phyloP scores from a whole-genome alignment of 1,139 yeast species.

The Blastobotrys capitulatus region DNA sequence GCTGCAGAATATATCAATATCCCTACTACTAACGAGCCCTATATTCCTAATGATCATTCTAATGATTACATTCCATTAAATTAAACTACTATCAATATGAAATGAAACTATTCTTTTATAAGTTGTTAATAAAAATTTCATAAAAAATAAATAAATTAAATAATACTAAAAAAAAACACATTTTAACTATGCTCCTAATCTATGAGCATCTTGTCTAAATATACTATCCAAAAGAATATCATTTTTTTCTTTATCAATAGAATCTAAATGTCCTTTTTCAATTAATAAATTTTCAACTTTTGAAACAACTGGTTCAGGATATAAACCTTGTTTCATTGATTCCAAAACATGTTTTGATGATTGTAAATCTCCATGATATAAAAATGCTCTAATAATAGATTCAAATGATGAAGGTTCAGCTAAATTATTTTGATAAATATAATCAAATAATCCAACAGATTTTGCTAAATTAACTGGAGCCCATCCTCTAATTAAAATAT shows the following conservation, averaged over 20 bases:
- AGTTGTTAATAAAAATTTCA: no score
- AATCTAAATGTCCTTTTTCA: neutral
- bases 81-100: no score
- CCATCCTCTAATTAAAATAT: conserved; percentile 37
- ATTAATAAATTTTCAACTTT: conserved; percentile 22
- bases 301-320: conserved; percentile 31
- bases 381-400: conserved; percentile 33
- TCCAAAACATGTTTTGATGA: conserved; percentile 27
- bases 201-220: conserved; percentile 23
- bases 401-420: conserved; percentile 38
- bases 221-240: conserved; percentile 21
- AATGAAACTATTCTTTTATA: no score
- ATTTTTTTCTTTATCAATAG: conserved; percentile 3
- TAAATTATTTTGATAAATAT: conserved; percentile 22
- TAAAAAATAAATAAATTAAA: no score
- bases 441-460: conserved; percentile 33
- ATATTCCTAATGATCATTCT: no score
- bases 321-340: conserved; percentile 26
- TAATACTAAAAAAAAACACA: no score
- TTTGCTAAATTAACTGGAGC: conserved; percentile 30
- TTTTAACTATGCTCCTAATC: conserved; percentile 3
- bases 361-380: conserved; percentile 25
- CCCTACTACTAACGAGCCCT: no score
- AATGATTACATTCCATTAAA: no score
- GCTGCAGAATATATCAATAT: no score